Percentiles rank a stretch among this genome's conserved stretches.
These are phyloP conservation scores for Dryadomyces quercus-mongolicae DNA, from an alignment of 2,329 filamentous ascomycete species.

Conservation along the genomic window DNA sequence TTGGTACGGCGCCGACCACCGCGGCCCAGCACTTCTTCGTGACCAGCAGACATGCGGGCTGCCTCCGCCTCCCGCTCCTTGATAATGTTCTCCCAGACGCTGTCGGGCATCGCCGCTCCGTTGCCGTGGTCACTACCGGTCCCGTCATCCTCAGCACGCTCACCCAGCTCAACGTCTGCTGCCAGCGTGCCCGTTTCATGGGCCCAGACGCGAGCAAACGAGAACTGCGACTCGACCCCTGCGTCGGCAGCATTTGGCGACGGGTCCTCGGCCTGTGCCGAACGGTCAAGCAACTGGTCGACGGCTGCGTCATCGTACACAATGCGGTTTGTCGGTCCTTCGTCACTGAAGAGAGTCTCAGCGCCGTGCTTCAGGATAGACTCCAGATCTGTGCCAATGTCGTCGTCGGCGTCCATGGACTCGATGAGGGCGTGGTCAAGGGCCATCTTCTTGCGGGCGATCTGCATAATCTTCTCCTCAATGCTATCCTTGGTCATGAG, in stretches of 20 bases:
- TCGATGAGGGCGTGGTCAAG: conserved; percentile 93
- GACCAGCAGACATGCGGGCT: conserved; percentile 54
- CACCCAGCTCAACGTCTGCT: conserved; percentile 43
- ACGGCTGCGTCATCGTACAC: conserved; percentile 70
- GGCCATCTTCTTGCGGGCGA: conserved; percentile 90
- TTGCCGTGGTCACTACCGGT: conserved; percentile 31
- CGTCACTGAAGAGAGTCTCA: conserved; percentile 71
- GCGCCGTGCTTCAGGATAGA: conserved; percentile 82
- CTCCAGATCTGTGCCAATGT: conserved; percentile 68
- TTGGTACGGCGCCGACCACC: conserved; percentile 63
- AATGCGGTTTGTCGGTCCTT: conserved; percentile 58
- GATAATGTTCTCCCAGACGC: conserved; percentile 84
- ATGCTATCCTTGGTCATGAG: conserved; percentile 79
- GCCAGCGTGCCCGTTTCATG: conserved; percentile 62
- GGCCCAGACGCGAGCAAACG: conserved; percentile 83
- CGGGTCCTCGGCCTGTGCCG: conserved; percentile 58
- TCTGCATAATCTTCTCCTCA: conserved; percentile 93
- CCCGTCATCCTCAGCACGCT: conserved; percentile 21
- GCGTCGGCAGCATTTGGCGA: conserved; percentile 44
- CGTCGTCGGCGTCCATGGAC: conserved; percentile 73
- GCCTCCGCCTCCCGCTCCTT: conserved; percentile 71
- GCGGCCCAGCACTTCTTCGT: conserved; percentile 67
- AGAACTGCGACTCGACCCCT: conserved; percentile 65
- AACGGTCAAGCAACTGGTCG: conserved; percentile 84
- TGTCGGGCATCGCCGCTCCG: conserved; percentile 31